These are phyloP conservation scores for Vairimorpha ceranae DNA, from an alignment of 371 early-diverging fungal species.

Conservation along the genomic window DNA sequence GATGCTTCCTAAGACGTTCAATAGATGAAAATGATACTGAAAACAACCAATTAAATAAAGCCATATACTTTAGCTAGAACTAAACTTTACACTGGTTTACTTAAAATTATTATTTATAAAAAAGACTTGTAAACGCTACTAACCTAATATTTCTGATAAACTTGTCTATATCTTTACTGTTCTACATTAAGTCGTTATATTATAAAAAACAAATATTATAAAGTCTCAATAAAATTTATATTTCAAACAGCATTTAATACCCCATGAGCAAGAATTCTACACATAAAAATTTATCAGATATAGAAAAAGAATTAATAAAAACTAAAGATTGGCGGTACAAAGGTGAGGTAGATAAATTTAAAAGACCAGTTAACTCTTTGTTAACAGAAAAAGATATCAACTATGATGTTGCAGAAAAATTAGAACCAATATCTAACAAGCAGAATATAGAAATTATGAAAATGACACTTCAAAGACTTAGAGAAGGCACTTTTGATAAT, in stretches of 20 bases:
- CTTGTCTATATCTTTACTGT: no score
- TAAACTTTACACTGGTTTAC: no score
- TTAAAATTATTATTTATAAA: no score
- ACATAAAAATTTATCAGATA: slow-evolving; percentile 1
- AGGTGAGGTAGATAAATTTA: slow-evolving; percentile 33
- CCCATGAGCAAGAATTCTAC: background rate
- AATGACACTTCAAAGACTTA: slow-evolving; percentile 13
- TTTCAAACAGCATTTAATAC: background rate
- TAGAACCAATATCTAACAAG: slow-evolving; percentile 27
- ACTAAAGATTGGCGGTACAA: slow-evolving; percentile 29
- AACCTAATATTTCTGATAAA: no score
- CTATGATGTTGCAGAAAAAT: slow-evolving; percentile 4
- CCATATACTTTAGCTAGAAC: no score
- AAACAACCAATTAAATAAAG: no score
- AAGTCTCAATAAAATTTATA: background rate
- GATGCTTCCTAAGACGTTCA: no score
- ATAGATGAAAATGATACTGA: no score
- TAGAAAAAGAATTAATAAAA: slow-evolving; percentile 37
- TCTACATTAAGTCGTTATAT: no score
- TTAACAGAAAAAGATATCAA: slow-evolving; percentile 7
- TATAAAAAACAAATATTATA: no score
- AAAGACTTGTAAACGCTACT: no score
- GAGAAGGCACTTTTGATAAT: slow-evolving; percentile 40
- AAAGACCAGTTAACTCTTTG: slow-evolving; percentile 29
- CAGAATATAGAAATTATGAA: slow-evolving; percentile 29